Evolutionary conservation across 2,329 filamentous ascomycete species (phyloP).

Genomic region (Colletotrichum chlorophyti): DNA sequence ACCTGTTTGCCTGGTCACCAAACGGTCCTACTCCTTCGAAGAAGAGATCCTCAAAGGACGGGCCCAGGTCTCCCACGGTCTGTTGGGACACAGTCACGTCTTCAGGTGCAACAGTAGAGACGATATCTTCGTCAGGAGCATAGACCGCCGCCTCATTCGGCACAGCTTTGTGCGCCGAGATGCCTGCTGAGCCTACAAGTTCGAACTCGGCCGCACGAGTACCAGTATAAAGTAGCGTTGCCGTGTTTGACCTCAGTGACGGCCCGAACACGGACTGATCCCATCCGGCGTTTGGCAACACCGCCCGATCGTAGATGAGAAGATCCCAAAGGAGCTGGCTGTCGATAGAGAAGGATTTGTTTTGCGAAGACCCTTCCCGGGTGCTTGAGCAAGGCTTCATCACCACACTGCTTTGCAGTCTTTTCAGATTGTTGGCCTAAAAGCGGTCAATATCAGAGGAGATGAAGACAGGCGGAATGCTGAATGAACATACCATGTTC

Average conservation of each 20-base stretch:
- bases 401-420: constrained; percentile 40
- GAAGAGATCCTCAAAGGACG: constrained; percentile 30
- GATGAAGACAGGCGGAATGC: too few relatives aligned
- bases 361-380: not conserved
- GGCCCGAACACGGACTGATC: constrained; percentile 35
- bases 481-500: constrained; percentile 33
- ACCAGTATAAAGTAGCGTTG: constrained; percentile 9
- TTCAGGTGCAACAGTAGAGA: constrained; percentile 5
- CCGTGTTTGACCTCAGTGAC: constrained; percentile 15
- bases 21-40: constrained; percentile 32
- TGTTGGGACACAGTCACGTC: not conserved
- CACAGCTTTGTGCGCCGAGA: constrained; percentile 46
- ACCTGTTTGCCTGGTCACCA: constrained; percentile 35
- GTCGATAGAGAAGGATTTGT: constrained; percentile 38
- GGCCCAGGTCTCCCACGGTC: not conserved
- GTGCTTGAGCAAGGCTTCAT: not conserved
- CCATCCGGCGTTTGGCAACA: constrained; percentile 29
- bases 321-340: constrained; percentile 43
- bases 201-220: constrained; percentile 39
- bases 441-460: not conserved
- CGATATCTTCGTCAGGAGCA: constrained; percentile 37
- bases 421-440: constrained; percentile 36
- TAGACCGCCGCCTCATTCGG: constrained; percentile 41
- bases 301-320: constrained; percentile 43
- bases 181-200: constrained; percentile 45